phyloP scores from a whole-genome alignment of 2,329 filamentous ascomycete species.

The Cytospora paraplurivora region DNA sequence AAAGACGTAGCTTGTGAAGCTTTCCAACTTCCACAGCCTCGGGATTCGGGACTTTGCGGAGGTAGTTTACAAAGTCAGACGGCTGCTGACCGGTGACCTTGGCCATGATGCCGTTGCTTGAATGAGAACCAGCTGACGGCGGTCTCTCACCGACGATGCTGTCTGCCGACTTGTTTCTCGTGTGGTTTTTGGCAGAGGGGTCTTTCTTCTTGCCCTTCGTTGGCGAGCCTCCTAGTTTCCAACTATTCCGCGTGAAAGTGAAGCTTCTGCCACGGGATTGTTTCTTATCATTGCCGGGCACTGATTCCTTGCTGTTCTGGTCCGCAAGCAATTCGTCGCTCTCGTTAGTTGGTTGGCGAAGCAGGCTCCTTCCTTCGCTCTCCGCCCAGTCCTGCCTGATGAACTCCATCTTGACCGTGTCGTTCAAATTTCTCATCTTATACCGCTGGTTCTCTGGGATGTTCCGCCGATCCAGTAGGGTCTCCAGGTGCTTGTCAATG shows the following conservation, averaged over 20 bases:
- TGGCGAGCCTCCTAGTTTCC: conserved; percentile 66
- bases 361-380: conserved; percentile 54
- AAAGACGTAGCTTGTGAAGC: conserved; percentile 85
- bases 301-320: conserved; percentile 34
- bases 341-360: conserved; percentile 48
- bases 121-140: conserved; percentile 51
- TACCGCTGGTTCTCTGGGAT: conserved; percentile 92
- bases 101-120: conserved; percentile 60
- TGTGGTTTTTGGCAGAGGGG: conserved; percentile 62
- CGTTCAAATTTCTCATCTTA: conserved; percentile 88
- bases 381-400: conserved; percentile 85
- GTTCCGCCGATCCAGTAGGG: conserved; percentile 79
- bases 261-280: conserved; percentile 75
- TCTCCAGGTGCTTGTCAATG: conserved; percentile 60
- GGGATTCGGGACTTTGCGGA: conserved; percentile 79
- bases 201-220: conserved; percentile 75
- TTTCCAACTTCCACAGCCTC: conserved; percentile 90
- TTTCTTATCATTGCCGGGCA: conserved; percentile 50
- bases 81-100: conserved; percentile 76
- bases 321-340: conserved; percentile 41
- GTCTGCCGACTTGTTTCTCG: conserved; percentile 73
- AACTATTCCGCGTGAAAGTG: conserved; percentile 65
- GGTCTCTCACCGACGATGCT: conserved; percentile 65
- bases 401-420: conserved; percentile 93
- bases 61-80: conserved; percentile 82